phyloP scores from a whole-genome alignment of 140 eudicot genomes.

The Bidens hawaiensis region DNA sequence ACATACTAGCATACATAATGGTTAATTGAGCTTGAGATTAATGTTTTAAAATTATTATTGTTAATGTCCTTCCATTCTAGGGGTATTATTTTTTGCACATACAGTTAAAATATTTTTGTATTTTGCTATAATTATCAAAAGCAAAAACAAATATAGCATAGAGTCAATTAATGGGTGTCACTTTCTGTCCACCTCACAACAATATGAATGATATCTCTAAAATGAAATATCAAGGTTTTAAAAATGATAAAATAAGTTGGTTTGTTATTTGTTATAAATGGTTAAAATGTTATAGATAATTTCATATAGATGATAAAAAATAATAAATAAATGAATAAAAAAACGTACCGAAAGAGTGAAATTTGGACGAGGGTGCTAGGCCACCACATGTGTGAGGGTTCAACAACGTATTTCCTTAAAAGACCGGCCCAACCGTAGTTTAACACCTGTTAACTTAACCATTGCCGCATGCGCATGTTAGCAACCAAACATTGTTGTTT shows the following conservation, averaged over 20 bases:
- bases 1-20: neutral
- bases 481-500: neutral
- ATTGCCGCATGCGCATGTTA: constrained; percentile 30
- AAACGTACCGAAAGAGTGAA: constrained; percentile 51
- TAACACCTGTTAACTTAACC: constrained; percentile 54
- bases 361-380: constrained; percentile 66
- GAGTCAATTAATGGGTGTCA: too few species aligned
- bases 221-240: neutral
- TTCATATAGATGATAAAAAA: neutral
- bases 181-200: too few species aligned
- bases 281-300: too few species aligned
- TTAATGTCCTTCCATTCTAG: neutral
- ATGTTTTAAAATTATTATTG: neutral
- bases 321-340: neutral
- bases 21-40: neutral
- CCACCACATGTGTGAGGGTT: constrained; percentile 79
- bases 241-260: too few species aligned
- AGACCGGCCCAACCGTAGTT: constrained; percentile 78
- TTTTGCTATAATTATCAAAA: too few species aligned
- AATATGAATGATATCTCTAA: neutral
- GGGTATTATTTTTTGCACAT: neutral
- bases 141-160: too few species aligned
- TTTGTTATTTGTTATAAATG: neutral
- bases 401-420: constrained; percentile 58
- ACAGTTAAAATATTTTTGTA: neutral